Percentiles rank a stretch among this genome's conserved stretches.
Evolutionary conservation across 495 filamentous ascomycete species (phyloP).

Genomic region (Penicillium odoratum): DNA sequence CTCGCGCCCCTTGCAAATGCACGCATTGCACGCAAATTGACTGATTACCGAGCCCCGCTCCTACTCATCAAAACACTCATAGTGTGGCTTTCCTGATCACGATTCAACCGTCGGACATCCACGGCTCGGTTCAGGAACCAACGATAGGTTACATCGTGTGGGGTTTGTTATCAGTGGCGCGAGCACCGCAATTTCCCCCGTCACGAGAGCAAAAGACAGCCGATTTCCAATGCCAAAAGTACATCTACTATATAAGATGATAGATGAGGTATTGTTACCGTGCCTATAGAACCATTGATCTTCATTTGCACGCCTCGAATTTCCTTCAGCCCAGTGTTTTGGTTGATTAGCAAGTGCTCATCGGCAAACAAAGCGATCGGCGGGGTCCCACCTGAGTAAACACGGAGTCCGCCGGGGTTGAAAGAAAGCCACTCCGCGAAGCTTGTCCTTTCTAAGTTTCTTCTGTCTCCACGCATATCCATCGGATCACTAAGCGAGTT

Average conservation of each 20-base stretch:
- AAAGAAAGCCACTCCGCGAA: slow-evolving; percentile 8
- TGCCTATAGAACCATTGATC: background rate
- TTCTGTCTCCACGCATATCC: slow-evolving; percentile 4
- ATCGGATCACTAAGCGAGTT: background rate
- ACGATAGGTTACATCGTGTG: slow-evolving; percentile 17
- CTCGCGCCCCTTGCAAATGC: background rate
- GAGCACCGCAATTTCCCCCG: background rate
- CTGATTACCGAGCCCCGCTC: slow-evolving; percentile 8
- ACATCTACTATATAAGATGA: too few species aligned
- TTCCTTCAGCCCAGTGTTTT: background rate
- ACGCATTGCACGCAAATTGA: background rate
- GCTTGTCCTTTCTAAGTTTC: slow-evolving; percentile 20
- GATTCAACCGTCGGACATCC: slow-evolving; percentile 17
- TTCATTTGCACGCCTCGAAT: background rate
- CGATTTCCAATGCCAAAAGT: background rate
- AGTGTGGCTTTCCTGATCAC: background rate
- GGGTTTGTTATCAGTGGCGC: slow-evolving; percentile 11
- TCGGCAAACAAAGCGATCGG: slow-evolving; percentile 12
- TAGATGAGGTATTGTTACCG: too few species aligned
- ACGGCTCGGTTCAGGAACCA: slow-evolving; percentile 6
- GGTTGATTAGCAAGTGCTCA: background rate
- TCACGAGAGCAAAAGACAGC: background rate
- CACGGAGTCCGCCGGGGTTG: slow-evolving; percentile 18
- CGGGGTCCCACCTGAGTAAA: slow-evolving; percentile 3
- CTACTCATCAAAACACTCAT: background rate